Base-by-base conservation (phyloP, 805 yeast species). In the Nakazawaea molendinolei region DNA sequence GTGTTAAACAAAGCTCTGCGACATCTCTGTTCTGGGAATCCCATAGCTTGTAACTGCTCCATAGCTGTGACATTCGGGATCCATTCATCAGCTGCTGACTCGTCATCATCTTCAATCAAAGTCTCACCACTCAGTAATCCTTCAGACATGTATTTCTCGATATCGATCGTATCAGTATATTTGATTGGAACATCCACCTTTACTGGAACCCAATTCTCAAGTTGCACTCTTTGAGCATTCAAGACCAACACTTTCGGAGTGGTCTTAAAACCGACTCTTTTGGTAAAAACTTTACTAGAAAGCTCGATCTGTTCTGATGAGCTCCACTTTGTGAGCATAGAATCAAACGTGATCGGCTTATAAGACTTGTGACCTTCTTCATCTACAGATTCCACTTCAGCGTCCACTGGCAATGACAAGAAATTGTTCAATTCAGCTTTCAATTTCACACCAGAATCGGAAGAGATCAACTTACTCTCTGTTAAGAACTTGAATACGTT, bases 191-290 rank as follows among this genome's bases (percentile, higher is more conserved):
- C 84, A 42, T 77, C 81, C 1, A 84, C 67, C 54, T 92, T 92
- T 0, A 74, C 65, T 0, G 97, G 97, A 2, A 78, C 82, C 97
- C 97, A 92, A 50, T 86, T 86, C 29, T 79, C 83, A 24, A 94
- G 60, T 44, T 80, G 77, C 38, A 90, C 86, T 50, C 97, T 69
- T 43, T 86, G 80, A 3, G 86, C 84, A 43, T 79, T 79, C 1
- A 86, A 63, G 4, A 85, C 71, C 20, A 92, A 61, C 8, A 71
- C 68, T n/a, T 75, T 61, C 0, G 98, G 98, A 45, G 63, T 79
- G 0, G 85, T 64, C 41, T 63, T 65, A 46, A 87, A 71, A 2
- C 71, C 70, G 3, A 61, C 50, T 37, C 71, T 71, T 0, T 62
- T 58, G 1, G 71, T 69, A 1, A 46, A 42, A 6, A 56, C 47